Evolutionary conservation across 768 basidiomycete species (phyloP), one percentile per base, ranked within the genome.

Genomic region (Termitomyces sp.): DNA sequence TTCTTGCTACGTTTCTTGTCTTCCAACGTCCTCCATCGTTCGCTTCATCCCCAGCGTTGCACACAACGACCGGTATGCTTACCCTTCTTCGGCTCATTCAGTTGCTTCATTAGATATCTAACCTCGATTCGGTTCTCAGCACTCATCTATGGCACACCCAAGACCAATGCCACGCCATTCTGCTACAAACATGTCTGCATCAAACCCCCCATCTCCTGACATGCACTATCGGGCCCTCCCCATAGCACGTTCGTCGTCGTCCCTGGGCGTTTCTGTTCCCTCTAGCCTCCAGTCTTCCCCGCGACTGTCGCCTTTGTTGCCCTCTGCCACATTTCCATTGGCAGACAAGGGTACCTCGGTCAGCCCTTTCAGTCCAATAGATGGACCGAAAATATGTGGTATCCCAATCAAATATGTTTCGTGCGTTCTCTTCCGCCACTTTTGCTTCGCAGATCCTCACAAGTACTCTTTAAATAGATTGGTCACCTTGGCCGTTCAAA

Each of bases 401-500:
- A 62, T 90, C 64, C 87, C 87, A 14, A 73, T 90, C 62, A 90
- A 90, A 86, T 90, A 88, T 58, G 77, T 90, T 12, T 88, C 88
- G 87, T 88, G 66, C 74, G 87, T 65, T 37, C n/a, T 46, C 56
- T 46, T 58, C 3, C 37, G 38, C 5, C 48, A 53, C 35, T 11
- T 45, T 15, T 28, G 8, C 11, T 26, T 55, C 54, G 43, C 54
- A 55, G 54, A 44, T 55, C 37, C 43, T 57, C 50, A 40, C 54
- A 51, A 42, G 46, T 45, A 21, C 12, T 45, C 24, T 45, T 51
- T 22, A 38, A 41, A 56, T 62, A 89, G 88, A 14, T 77, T 92
- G 56, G 82, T 93, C 60, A 91, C 90, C 17, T 82, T 95, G 48
- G 93, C 93, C 5, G 87, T 96, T 2, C 96, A 99, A 75, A 98